Evolutionary conservation across 805 yeast genomes (phyloP), one percentile per base, ranked within the genome.

Genomic region (Metschnikowia cerradonensis): DNA sequence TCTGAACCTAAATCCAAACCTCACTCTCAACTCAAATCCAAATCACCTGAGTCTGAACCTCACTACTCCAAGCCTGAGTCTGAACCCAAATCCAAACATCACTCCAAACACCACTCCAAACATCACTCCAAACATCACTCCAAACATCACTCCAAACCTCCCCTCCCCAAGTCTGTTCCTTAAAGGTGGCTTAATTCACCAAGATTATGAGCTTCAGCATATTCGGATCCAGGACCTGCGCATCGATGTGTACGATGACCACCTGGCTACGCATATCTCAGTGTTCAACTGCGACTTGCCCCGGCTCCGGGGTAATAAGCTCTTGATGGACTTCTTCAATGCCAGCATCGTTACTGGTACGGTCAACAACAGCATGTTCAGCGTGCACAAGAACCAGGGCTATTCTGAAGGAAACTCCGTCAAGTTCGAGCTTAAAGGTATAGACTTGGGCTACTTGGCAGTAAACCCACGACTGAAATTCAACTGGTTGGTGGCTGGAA

Each of bases 301-400:
- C 7, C 78, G 74, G 53, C 63, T 88, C 37, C 70, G 89, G 40
- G 76, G 82, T 7, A 74, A 78, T 48, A 77, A 86, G 73, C 58
- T 83, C 30, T 67, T 84, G 40, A 68, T 83, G 50, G 94, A 88
- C 64, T 75, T 87, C 48, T 77, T 87, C 67, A 83, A 82, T 62
- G 88, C 90, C 13, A 76, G 76, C 50, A 82, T 84, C 45, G 82
- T 85, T 32, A 82, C 87, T 14, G 95, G 95, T 0, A 81, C 91
- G 0, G 73, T 87, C 13, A 85, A 86, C 60, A 85, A 85, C 48
- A 81, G 94, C 1, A 72, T 88, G 65, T 86, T 87, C 67, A 85
- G 90, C 0, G 76, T 88, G 20, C 94, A 87, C 59, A 86, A 86
- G 61, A 79, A 87, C 58, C 92, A 86, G 61, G 77, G 78, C 49